Base-by-base conservation (phyloP, 805 yeast genomes). In the Kazachstania kunashirensis region DNA sequence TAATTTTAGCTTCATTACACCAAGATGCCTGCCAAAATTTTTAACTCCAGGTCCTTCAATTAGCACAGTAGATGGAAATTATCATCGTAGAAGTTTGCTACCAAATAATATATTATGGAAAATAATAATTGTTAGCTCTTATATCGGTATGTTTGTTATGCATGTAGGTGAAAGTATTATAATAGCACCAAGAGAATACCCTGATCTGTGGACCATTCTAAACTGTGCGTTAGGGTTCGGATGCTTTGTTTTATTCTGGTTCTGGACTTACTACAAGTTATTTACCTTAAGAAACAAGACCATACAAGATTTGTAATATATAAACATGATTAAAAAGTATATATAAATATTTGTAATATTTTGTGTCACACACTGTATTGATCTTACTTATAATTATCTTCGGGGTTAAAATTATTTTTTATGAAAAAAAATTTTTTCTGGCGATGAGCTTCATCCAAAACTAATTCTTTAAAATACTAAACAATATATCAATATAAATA, bases 171-270 rank as follows among this genome's bases (percentile, higher is more conserved):
- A 86, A 39, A 49, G 57, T 25, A 47, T 58, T 16, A 40, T 68
- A 8, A 47, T 43, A 1, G 77, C 94, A 2, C 84, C 89, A 1
- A 42, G 55, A 1, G 53, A 59, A 26, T 79, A 75, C 44, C 96
- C 96, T 2, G 96, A 92, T 56, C 47, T 92, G 5, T 84, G 92
- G 88, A 84, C 84, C 0, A 67, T 89, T 17, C 70, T 75, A 3
- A 92, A 92, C 51, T 75, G 80, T 29, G 50, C 78, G 0, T 50
- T 86, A 3, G 80, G 92, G 0, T 86, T 84, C 52, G 80, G 72
- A 0, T 83, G 86, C 41, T 89, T 88, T 49, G 54, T 62, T 0
- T 50, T 81, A 31, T 84, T 84, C 49, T 88, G 86, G 77, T 43
- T 85, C n/a, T 92, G 96, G 95, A 70, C 72, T 25, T 67, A 79